These are phyloP conservation scores for Bauhinia variegata DNA, from an alignment of 306 rosid genomes.

Conservation along the genomic window DNA sequence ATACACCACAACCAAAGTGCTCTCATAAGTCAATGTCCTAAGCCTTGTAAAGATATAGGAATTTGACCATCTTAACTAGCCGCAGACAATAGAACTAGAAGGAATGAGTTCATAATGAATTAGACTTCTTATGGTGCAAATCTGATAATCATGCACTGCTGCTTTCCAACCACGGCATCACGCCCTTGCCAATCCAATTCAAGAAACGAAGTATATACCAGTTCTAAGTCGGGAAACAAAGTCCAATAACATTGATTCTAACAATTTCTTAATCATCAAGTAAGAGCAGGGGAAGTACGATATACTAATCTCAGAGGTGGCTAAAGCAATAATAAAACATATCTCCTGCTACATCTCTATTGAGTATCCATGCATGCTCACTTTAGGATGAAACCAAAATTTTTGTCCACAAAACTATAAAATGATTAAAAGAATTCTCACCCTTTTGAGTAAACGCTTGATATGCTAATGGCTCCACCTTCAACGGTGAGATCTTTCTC, in stretches of 20 bases:
- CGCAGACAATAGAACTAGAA: neutral
- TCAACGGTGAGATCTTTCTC: slow-evolving; percentile 78
- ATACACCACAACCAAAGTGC: slow-evolving; percentile 25
- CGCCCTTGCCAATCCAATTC: slow-evolving; percentile 10
- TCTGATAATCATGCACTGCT: too few species aligned
- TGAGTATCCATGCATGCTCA: slow-evolving; percentile 9
- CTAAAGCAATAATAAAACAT: neutral
- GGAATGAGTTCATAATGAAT: neutral
- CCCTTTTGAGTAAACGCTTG: slow-evolving; percentile 93
- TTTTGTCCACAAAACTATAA: slow-evolving; percentile 6
- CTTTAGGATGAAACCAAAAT: slow-evolving; percentile 11
- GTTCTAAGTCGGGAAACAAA: too few species aligned
- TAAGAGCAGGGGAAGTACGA: slow-evolving; percentile 1
- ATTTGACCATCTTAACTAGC: too few species aligned
- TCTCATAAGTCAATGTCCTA: slow-evolving; percentile 8
- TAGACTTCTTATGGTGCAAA: slow-evolving; percentile 7
- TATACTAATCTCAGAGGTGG: neutral
- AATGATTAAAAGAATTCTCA: slow-evolving; percentile 46
- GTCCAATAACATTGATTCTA: too few species aligned
- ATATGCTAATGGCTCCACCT: slow-evolving; percentile 87
- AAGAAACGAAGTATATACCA: too few species aligned
- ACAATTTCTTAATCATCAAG: too few species aligned
- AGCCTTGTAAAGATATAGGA: too few species aligned
- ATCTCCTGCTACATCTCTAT: slow-evolving; percentile 11
- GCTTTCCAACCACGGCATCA: neutral